Percentiles rank a stretch among this genome's conserved stretches.
These are phyloP conservation scores for Pseudozyma pruni DNA, from an alignment of 1,284 basidiomycete genomes.

Conservation along the genomic window DNA sequence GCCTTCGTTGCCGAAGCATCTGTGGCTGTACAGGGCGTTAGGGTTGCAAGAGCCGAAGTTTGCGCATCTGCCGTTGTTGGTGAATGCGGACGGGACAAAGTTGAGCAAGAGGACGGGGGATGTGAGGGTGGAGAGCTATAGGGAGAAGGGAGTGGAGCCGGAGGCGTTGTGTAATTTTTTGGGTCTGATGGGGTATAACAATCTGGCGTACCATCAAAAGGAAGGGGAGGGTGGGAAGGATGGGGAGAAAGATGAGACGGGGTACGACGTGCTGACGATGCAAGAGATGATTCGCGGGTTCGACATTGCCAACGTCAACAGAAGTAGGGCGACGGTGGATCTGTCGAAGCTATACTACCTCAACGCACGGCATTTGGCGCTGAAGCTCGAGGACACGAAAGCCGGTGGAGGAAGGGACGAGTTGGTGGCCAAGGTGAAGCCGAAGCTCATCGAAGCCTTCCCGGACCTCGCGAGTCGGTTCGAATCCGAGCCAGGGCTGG, in stretches of 20 bases:
- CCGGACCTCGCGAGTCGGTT: slow-evolving; percentile 8
- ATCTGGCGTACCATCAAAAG: slow-evolving; percentile 31
- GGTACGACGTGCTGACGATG: slow-evolving; percentile 57
- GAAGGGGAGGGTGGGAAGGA: neutral
- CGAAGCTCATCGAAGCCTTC: slow-evolving; percentile 11
- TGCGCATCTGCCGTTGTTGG: slow-evolving; percentile 88
- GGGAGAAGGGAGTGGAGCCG: slow-evolving; percentile 88
- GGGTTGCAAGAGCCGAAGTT: slow-evolving; percentile 80
- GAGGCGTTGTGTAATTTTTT: slow-evolving; percentile 91
- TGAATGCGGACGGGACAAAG: slow-evolving; percentile 91
- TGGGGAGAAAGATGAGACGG: slow-evolving; percentile 17
- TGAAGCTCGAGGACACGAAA: slow-evolving; percentile 44
- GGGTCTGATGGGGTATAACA: slow-evolving; percentile 87
- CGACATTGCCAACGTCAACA: slow-evolving; percentile 54
- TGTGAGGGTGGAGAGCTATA: slow-evolving; percentile 85
- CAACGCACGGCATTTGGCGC: slow-evolving; percentile 53
- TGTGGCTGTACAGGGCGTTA: slow-evolving; percentile 86
- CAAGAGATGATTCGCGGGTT: slow-evolving; percentile 52
- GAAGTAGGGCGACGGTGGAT: slow-evolving; percentile 57
- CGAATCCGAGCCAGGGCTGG: neutral
- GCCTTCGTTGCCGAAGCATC: slow-evolving; percentile 89
- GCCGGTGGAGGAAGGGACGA: slow-evolving; percentile 20
- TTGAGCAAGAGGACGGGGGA: slow-evolving; percentile 94
- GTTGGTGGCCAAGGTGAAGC: slow-evolving; percentile 14
- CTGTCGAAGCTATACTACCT: slow-evolving; percentile 60